These are phyloP conservation scores for Diaporthe humulicola DNA, from an alignment of 2,329 filamentous ascomycete genomes.

Conservation along the genomic window DNA sequence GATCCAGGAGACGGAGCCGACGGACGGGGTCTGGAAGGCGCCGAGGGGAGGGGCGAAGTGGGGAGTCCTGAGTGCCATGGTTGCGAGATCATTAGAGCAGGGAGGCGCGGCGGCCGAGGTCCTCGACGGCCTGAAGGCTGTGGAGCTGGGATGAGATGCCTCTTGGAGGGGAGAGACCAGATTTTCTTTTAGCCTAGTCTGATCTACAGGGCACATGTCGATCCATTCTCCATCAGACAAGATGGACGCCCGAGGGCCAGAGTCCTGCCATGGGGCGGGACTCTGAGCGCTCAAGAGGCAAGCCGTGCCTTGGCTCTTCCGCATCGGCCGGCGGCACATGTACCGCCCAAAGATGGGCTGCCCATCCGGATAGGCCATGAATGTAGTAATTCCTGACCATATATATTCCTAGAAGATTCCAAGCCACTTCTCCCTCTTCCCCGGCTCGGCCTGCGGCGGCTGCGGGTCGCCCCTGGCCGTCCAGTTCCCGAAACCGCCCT, in stretches of 20 bases:
- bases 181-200: slow-evolving; percentile 31
- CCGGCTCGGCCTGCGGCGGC: slow-evolving; percentile 47
- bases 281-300: background rate
- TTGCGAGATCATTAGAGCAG: slow-evolving; percentile 80
- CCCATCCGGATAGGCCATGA: background rate
- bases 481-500: slow-evolving; percentile 61
- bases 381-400: background rate
- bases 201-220: slow-evolving; percentile 1
- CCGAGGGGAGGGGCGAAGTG: slow-evolving; percentile 87
- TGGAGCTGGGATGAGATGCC: slow-evolving; percentile 71
- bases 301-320: background rate
- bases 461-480: slow-evolving; percentile 41
- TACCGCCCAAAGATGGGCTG: background rate
- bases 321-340: background rate
- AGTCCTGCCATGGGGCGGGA: background rate
- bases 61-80: slow-evolving; percentile 77
- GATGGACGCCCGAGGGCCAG: background rate
- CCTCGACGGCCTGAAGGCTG: slow-evolving; percentile 81
- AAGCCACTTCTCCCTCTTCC: slow-evolving; percentile 69
- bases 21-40: slow-evolving; percentile 87
- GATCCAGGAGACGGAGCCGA: slow-evolving; percentile 65
- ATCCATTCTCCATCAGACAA: background rate
- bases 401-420: slow-evolving; percentile 76
- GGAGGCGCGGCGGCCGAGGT: slow-evolving; percentile 90
- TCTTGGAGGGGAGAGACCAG: slow-evolving; percentile 33